These are phyloP conservation scores for Dryas drummondii DNA, from an alignment of 306 rosid genomes.

Conservation along the genomic window DNA sequence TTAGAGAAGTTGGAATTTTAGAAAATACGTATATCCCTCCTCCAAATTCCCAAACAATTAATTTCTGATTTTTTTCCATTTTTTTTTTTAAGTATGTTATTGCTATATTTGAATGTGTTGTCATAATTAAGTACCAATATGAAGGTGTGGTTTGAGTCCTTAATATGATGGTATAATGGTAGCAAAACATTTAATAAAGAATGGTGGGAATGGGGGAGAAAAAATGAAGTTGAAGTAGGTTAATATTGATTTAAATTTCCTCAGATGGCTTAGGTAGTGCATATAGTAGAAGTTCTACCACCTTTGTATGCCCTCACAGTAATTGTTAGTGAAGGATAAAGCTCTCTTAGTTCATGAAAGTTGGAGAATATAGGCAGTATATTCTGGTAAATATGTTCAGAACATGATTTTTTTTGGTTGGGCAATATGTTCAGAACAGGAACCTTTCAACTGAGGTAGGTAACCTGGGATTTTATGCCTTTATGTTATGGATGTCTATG, in stretches of 20 bases:
- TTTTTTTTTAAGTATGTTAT: not conserved
- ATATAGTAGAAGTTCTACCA: not conserved
- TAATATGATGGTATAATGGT: not conserved
- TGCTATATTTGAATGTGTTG: not conserved
- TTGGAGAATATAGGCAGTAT: not conserved
- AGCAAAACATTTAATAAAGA: not conserved
- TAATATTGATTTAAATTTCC: not conserved
- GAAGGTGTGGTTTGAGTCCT: not conserved
- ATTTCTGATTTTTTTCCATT: not conserved
- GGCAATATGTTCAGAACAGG: too few species aligned
- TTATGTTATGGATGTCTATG: not conserved
- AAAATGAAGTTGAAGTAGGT: not conserved
- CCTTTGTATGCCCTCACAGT: not conserved
- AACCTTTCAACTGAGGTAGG: not conserved
- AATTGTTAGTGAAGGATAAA: not conserved
- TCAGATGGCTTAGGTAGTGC: not conserved
- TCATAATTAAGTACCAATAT: too few species aligned
- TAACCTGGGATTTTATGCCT: slow-evolving; percentile 6
- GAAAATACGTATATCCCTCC: not conserved
- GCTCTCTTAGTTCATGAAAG: not conserved
- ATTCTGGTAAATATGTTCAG: not conserved
- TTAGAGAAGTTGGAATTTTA: not conserved
- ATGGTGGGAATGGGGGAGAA: not conserved
- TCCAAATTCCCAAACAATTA: too few species aligned
- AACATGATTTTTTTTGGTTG: not conserved